phyloP scores from a whole-genome alignment of 2,329 filamentous ascomycete genomes.

The Aspergillus clavatus region DNA sequence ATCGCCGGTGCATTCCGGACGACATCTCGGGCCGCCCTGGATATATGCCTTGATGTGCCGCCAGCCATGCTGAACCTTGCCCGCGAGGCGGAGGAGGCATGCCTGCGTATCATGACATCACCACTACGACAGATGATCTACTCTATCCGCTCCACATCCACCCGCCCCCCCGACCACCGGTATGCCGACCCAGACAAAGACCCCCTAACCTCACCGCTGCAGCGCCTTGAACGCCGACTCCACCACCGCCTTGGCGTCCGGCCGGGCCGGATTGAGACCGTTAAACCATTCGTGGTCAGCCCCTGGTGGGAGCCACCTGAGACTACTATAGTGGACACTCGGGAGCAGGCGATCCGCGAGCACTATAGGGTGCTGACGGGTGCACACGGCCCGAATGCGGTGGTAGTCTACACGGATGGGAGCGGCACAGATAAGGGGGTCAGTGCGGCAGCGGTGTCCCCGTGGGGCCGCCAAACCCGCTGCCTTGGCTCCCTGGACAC shows the following conservation, averaged over 20 bases:
- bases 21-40: slow-evolving; percentile 15
- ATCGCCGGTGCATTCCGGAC: slow-evolving; percentile 24
- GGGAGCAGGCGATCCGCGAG: neutral
- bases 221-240: neutral
- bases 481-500: neutral
- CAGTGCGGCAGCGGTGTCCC: neutral
- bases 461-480: too few species aligned
- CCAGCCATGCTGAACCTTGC: slow-evolving; percentile 18
- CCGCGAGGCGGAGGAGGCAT: slow-evolving; percentile 19
- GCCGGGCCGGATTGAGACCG: neutral
- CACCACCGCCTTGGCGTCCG: neutral
- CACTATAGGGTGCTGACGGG: neutral
- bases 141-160: neutral
- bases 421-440: neutral
- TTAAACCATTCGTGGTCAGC: neutral
- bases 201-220: neutral
- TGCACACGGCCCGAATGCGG: neutral
- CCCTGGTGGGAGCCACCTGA: neutral
- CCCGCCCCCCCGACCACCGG: neutral
- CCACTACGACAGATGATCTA: neutral
- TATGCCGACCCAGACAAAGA: neutral
- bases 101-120: slow-evolving; percentile 17
- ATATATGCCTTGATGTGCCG: slow-evolving; percentile 24
- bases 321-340: neutral
- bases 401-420: slow-evolving; percentile 5